These are phyloP conservation scores for Moricandia arvensis DNA, from an alignment of 345 rosid genomes.

Conservation along the genomic window DNA sequence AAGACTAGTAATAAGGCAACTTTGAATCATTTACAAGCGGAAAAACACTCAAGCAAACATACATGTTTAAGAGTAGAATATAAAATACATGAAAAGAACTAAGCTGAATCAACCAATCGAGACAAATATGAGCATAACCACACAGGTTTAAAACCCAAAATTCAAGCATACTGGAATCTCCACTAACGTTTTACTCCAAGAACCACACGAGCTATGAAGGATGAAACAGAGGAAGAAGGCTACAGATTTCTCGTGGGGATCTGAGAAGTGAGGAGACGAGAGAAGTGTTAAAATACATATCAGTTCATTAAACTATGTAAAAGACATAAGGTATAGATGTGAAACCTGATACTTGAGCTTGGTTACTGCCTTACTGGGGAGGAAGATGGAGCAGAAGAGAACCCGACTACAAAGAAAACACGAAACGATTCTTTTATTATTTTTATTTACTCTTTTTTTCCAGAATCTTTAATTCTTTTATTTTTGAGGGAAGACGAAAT, in stretches of 20 bases:
- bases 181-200: background rate
- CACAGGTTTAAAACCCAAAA: background rate
- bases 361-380: too few relatives aligned
- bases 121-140: background rate
- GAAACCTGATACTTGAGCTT: conserved; percentile 22
- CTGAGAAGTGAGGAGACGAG: background rate
- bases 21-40: background rate
- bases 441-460: background rate
- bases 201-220: background rate
- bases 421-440: background rate
- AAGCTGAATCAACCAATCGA: background rate
- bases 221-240: background rate
- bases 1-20: background rate
- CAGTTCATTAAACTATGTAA: background rate
- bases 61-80: background rate
- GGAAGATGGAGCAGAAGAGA: conserved; percentile 11
- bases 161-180: background rate
- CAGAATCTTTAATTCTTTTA: background rate
- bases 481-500: background rate
- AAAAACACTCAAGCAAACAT: background rate
- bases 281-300: background rate
- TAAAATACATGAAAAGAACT: background rate
- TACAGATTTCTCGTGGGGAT: conserved; percentile 2
- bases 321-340: background rate
- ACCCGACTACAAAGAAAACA: conserved; percentile 7